Conservation (phyloP, 768 basidiomycete species). For the Xerocomellus intermedius region DNA sequence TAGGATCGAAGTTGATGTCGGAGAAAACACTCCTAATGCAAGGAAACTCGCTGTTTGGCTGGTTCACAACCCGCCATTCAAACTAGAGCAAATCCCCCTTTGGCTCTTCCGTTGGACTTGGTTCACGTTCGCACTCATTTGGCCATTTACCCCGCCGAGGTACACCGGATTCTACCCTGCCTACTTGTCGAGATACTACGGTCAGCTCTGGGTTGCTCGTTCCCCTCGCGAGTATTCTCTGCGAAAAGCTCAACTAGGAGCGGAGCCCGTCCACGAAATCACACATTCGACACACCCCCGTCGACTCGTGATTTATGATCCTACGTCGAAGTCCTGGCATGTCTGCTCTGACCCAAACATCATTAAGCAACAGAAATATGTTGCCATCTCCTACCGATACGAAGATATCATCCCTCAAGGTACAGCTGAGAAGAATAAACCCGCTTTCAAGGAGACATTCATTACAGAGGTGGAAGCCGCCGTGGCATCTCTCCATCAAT, state of each 20-base stretch:
- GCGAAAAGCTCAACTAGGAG: slow-evolving; percentile 1
- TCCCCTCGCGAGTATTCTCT: slow-evolving; percentile 23
- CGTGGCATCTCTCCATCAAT: slow-evolving; percentile 4
- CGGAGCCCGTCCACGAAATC: slow-evolving; percentile 1
- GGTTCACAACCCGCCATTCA: neutral
- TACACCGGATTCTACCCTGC: slow-evolving; percentile 12
- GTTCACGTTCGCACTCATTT: slow-evolving; percentile 18
- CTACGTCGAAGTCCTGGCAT: neutral
- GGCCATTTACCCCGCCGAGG: slow-evolving; percentile 5
- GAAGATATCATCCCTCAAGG: slow-evolving; percentile 3
- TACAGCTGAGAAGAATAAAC: neutral
- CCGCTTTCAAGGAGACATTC: neutral
- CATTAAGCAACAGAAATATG: slow-evolving; percentile 14
- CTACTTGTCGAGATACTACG: slow-evolving; percentile 19
- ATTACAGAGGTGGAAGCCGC: neutral
- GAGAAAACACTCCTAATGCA: neutral
- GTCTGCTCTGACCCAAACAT: neutral
- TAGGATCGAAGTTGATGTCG: neutral
- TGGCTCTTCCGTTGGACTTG: slow-evolving; percentile 20
- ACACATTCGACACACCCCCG: slow-evolving; percentile 17
- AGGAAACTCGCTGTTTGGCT: slow-evolving; percentile 22
- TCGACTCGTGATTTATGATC: slow-evolving; percentile 16
- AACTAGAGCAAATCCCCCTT: neutral
- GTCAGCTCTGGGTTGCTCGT: slow-evolving; percentile 26
- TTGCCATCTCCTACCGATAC: slow-evolving; percentile 20